Base-by-base conservation (phyloP, 2,329 filamentous ascomycete species). In the Cytospora paraplurivora region DNA sequence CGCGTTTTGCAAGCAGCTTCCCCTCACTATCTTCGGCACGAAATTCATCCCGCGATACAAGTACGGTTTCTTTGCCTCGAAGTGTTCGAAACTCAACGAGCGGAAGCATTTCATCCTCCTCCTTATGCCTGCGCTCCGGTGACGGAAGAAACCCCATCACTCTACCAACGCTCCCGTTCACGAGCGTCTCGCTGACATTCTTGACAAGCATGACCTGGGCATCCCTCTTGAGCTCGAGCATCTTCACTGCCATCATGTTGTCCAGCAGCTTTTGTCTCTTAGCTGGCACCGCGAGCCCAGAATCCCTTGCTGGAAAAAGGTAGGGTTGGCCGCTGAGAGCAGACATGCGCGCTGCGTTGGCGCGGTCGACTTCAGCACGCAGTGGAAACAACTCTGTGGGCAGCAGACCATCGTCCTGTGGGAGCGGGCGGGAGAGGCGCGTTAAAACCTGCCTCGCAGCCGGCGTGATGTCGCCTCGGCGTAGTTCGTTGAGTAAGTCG, bases 161-260 rank as follows among this genome's bases (percentile, higher is more conserved):
- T 65, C 85, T 86, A 15, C 89, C 89, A 19, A 92, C 78, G 1
- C 88, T 91, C 7, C 89, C 89, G 70, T 92, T 92, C 66, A 92
- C 89, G 1, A 92, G 81, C 0, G 81, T 84, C 50, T 91, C 88
- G 71, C 92, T 89, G 74, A 91, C 87, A 68, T 92, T 92, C 72
- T 92, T 92, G 76, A 92, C 90, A 15, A 92, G 78, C 89, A 92
- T 92, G 59, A 92, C 89, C 71, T 92, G 89, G 0, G 89, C 86
- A 8, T 88, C 89, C 68, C 89, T 88, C 73, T 92, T 92, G 37
- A 92, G 76, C 41, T 84, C 81, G 19, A 92, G 83, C 0, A 74
- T 69, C 66, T 82, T 81, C 0, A 88, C 88, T 0, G 89, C 89
- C 83, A 92, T 91, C 79, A 88, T 90, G 68, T 87, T 90, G 3